Evolutionary conservation across 2,329 filamentous ascomycete species (phyloP), one percentile per base, ranked within the genome.

Genomic region (Colletotrichum truncatum): DNA sequence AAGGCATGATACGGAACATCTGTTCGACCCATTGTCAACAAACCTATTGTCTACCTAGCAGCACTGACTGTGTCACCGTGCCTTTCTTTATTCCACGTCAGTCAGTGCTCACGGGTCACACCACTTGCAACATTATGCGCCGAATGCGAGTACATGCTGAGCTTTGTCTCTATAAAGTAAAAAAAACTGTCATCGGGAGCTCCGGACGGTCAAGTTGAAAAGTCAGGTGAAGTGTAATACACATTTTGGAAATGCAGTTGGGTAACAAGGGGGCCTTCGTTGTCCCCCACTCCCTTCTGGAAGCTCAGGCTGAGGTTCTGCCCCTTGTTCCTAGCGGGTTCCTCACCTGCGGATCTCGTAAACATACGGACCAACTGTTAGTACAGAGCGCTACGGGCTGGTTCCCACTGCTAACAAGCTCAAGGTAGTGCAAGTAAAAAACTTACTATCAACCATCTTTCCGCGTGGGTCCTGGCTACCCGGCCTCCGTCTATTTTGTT

Each of bases 401-500:
- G 11, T 21, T 5, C 8, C 4, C 3, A 5, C 9, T n/a, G 25
- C 46, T 65, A 65, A 62, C 41, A 16, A n/a, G 49, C 21, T 43
- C 49, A 6, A 51, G 32, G 62, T 65, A 48, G 57, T 36, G n/a
- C 49, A 62, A 48, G 49, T 43, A 26, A 54, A 26, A 18, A 55
- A 49, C n/a, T n/a, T n/a, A n/a, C 36, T 18, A 45, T 62, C 57
- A 32, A 55, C 32, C n/a, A 14, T 51, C 62, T 49, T 43, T 48
- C 41, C 41, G 57, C 49, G 49, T 65, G 57, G 39, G 48, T 21
- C 62, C 48, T 53, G 59, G 41, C 48, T 62, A 55, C 34, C 49
- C 34, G 62, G 49, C 49, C 48, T 62, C 36, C 55, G 16, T 65
- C 23, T 49, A 62, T 65, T 65, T 65, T 65, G 62, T 65, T 65